Base-by-base conservation (phyloP, 257 asterid genomes). In the Vinca minor region DNA sequence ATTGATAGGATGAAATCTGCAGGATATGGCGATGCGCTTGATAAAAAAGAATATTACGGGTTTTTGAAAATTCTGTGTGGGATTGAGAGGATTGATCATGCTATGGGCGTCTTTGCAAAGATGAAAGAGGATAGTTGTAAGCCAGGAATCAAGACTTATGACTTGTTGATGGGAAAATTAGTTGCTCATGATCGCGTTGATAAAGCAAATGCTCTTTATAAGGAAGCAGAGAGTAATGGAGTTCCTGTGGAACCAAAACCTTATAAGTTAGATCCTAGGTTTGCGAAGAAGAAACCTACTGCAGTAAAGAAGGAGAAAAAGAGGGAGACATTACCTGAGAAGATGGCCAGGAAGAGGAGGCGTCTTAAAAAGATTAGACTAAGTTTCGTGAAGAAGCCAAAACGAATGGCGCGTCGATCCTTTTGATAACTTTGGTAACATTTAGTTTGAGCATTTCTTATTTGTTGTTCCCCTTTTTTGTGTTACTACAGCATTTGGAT, bases 341-440 rank as follows among this genome's bases (percentile, higher is more conserved):
- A 89, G 81, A 93, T 87, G 98, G 96, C 97, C 0, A 81, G 87
- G 83, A 89, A 92, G 89, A 84, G 97, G 73, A 87, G 78, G 59
- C 65, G 80, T 13, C 97, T 89, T 38, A 81, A 69, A 73, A 81
- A 85, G 75, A 65, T 93, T 57, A 81, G 91, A 76, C 71, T 93
- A 8, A 89, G 95, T 79, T 93, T 45, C 21, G 98, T 93, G 65
- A 93, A 85, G 94, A 93, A 87, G 78, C 98, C 98, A 52, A 92
- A 80, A 81, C 68, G 72, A 69, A 45, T 39, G 70, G 76, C 63
- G 77, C 88, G 95, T 0, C 80, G 87, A 41, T 77, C 89, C 47
- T 73, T 28, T 72, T 85, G 77, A 79, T 71, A 65, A 50, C 34
- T 58, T 50, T 17, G 69, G 35, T 52, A 21, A 25, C 38, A 36